phyloP scores from a whole-genome alignment of 441 rosid genomes.

The Capsella rubella region DNA sequence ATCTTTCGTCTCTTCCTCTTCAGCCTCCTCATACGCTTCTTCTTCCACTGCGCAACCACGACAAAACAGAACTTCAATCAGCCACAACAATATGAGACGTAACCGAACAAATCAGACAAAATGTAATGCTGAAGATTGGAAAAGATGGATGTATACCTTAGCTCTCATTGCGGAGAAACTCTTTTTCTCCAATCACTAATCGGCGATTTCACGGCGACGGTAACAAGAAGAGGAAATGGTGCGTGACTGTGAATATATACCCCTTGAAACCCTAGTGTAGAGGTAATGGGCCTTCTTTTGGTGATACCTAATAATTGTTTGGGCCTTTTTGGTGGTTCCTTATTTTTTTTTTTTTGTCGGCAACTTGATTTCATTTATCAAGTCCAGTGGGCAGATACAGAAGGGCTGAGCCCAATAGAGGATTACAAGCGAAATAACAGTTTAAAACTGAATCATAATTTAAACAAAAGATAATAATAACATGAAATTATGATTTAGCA shows the following conservation, averaged over 20 bases:
- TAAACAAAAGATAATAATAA: too few relatives aligned
- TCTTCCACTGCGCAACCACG: conserved; percentile 73
- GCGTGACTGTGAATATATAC: conserved; percentile 33
- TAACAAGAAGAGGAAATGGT: neutral
- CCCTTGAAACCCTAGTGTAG: conserved; percentile 21
- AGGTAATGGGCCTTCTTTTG: conserved; percentile 13
- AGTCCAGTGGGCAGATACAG: too few relatives aligned
- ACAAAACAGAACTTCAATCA: conserved; percentile 14
- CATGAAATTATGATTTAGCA: too few relatives aligned
- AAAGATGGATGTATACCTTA: conserved; percentile 40
- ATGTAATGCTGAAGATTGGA: neutral
- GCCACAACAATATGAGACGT: neutral
- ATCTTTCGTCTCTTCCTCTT: conserved; percentile 98
- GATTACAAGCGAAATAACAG: too few relatives aligned
- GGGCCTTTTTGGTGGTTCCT: neutral
- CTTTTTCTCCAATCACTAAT: conserved; percentile 6
- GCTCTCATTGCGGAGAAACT: conserved; percentile 48
- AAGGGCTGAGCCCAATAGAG: too few relatives aligned
- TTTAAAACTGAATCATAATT: too few relatives aligned
- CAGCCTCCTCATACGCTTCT: conserved; percentile 94
- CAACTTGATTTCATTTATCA: too few relatives aligned
- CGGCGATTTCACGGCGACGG: conserved; percentile 35
- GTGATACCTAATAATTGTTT: neutral
- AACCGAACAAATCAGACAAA: neutral
- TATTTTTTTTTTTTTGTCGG: too few relatives aligned